Percentiles rank a stretch among this genome's conserved stretches.
These are phyloP conservation scores for Dendrostoma leiphaemia DNA, from an alignment of 2,329 filamentous ascomycete species.

Conservation along the genomic window DNA sequence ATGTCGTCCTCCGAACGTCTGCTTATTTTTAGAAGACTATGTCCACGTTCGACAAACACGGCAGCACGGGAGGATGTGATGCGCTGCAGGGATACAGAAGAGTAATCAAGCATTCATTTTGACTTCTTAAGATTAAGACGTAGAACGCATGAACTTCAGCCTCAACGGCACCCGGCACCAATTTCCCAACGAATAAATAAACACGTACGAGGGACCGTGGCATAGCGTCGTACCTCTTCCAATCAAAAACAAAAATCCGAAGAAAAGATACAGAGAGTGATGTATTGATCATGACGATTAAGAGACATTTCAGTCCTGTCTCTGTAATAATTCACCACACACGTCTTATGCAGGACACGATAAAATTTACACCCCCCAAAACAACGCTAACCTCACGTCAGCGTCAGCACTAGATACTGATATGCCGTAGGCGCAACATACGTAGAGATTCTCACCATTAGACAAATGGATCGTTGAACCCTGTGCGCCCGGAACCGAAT, in stretches of 20 bases:
- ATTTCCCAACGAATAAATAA: too few relatives aligned
- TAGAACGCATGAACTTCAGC: neutral
- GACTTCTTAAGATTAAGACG: neutral
- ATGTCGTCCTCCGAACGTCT: neutral
- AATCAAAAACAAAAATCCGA: too few relatives aligned
- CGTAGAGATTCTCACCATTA: neutral
- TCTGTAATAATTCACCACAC: too few relatives aligned
- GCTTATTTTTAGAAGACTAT: conserved; percentile 5
- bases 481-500: too few relatives aligned
- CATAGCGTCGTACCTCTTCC: neutral
- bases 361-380: too few relatives aligned
- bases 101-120: too few relatives aligned
- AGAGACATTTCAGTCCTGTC: too few relatives aligned
- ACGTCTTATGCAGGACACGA: too few relatives aligned
- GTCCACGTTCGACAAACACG: too few relatives aligned
- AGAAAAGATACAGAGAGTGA: neutral
- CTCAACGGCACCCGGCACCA: neutral
- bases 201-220: neutral
- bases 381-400: neutral
- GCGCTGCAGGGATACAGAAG: neutral
- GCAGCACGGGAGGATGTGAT: neutral
- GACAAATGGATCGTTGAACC: too few relatives aligned
- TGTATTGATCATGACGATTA: neutral
- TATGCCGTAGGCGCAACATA: neutral
- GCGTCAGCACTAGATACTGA: neutral